Conservation (phyloP, 2,329 filamentous ascomycete genomes). For the Claviceps citrina region DNA sequence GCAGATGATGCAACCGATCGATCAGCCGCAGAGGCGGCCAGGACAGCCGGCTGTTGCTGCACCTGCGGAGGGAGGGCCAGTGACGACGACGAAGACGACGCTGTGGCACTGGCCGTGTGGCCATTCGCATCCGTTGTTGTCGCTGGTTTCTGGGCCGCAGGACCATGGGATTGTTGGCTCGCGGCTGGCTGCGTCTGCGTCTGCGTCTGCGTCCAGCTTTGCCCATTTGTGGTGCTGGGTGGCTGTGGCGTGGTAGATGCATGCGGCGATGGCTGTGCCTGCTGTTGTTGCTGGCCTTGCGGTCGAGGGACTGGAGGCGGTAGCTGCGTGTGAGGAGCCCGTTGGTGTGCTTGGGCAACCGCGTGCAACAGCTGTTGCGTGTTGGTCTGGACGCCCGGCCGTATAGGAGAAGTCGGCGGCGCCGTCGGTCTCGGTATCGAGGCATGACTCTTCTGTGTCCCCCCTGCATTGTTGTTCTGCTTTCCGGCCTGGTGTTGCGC, state of each 20-base stretch:
- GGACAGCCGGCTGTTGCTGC: not conserved
- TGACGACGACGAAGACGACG: not conserved
- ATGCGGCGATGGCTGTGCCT: conserved; percentile 1
- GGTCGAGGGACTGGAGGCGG: conserved; percentile 11
- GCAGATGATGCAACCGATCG: not conserved
- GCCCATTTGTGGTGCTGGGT: not conserved
- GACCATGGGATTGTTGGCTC: not conserved
- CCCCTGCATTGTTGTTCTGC: not conserved
- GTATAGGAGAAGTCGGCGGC: conserved; percentile 13
- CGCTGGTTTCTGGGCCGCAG: not conserved
- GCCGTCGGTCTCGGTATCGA: conserved; percentile 4
- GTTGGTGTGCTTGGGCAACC: conserved; percentile 10
- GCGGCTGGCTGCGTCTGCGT: not conserved
- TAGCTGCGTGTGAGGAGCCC: conserved; percentile 16
- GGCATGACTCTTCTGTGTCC: not conserved
- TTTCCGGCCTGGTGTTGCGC: not conserved
- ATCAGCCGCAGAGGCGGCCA: not conserved
- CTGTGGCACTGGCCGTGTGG: not conserved
- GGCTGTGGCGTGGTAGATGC: conserved; percentile 3
- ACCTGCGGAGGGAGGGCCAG: not conserved
- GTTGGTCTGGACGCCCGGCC: conserved; percentile 13
- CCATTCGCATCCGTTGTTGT: not conserved
- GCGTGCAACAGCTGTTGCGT: conserved; percentile 18
- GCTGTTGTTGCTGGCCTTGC: conserved; percentile 9
- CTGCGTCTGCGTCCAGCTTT: not conserved